Evolutionary conservation across 768 basidiomycete genomes (phyloP).

Genomic region (Amanita jacksonii): DNA sequence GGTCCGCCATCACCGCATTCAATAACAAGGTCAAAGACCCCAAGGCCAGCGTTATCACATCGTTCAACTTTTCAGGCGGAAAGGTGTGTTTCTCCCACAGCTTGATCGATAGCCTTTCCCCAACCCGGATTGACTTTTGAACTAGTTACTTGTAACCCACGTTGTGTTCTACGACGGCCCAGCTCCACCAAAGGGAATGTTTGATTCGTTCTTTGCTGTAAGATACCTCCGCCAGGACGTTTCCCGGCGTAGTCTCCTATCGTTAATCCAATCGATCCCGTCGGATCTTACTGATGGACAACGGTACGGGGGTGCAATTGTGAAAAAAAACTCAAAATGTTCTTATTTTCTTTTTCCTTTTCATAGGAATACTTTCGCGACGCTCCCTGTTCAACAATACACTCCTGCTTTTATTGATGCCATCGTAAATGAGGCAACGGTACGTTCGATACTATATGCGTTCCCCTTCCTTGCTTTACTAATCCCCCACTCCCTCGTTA

Average conservation of each 20-base stretch:
- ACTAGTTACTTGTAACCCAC: conserved; percentile 14
- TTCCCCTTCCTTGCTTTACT: not conserved
- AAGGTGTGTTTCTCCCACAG: too few species aligned
- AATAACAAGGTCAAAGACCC: not conserved
- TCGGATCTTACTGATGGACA: conserved; percentile 22
- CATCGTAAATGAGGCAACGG: conserved; percentile 34
- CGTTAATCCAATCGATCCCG: conserved; percentile 29
- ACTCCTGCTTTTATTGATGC: conserved; percentile 28
- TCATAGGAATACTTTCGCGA: conserved; percentile 30
- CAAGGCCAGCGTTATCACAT: conserved; percentile 7
- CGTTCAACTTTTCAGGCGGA: not conserved
- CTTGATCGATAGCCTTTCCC: too few species aligned
- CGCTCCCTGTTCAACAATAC: conserved; percentile 30
- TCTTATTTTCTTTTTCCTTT: not conserved
- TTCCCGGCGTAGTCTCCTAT: conserved; percentile 28
- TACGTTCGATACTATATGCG: conserved; percentile 14
- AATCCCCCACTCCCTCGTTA: not conserved
- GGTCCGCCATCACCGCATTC: not conserved
- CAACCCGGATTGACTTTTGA: too few species aligned
- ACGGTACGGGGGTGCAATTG: conserved; percentile 13
- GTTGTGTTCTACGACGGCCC: conserved; percentile 55
- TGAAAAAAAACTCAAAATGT: conserved; percentile 10
- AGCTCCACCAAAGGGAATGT: conserved; percentile 35
- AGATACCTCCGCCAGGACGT: conserved; percentile 34
- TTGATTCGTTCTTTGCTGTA: conserved; percentile 42